Base-by-base conservation (phyloP, 345 rosid species). In the Citrus unshiu region DNA sequence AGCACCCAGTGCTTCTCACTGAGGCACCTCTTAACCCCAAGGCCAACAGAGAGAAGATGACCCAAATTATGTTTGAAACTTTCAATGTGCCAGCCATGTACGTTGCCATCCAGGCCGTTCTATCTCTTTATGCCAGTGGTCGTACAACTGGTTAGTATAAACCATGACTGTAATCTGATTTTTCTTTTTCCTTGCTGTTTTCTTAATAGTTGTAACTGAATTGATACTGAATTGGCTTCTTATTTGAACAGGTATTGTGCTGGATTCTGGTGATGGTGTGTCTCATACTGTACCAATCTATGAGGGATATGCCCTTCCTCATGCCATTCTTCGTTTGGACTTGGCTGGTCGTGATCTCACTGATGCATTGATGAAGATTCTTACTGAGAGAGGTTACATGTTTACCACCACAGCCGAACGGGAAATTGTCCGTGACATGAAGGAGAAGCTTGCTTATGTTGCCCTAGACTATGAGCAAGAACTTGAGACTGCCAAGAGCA, bases 211-310 rank as follows among this genome's bases (percentile, higher is more conserved):
- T 54, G 0, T 6, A 6, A 16, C 57, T 21, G 13, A 39, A 8
- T 34, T 56, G 77, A 54, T 22, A 10, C 9, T 56, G 16, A 72
- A 60, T 32, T 39, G 59, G 67, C 9, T 8, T 56, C 35, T 18
- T 39, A 29, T 32, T 0, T 73, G 51, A 43, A 80, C 80, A 90
- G 93, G 93, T 81, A 90, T 90, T n/a, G 93, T 90, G 82, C 79
- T 89, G 81, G 92, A 89, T 87, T 89, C 92, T 85, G 92, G 92
- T 81, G 92, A 89, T 85, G 92, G 92, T 83, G 92, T 89, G 88
- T 84, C 86, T 72, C 92, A 89, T 85, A 89, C 92, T 27, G 92
- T 89, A 72, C 92, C 92, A 61, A 89, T 89, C 73, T 89, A 89
- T 32, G 92, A 89, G 80, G 92, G 92, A 2, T 89, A 89, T 85